These are phyloP conservation scores for Pelargonium myrrhifolium DNA, from an alignment of 441 rosid species.

Conservation along the genomic window DNA sequence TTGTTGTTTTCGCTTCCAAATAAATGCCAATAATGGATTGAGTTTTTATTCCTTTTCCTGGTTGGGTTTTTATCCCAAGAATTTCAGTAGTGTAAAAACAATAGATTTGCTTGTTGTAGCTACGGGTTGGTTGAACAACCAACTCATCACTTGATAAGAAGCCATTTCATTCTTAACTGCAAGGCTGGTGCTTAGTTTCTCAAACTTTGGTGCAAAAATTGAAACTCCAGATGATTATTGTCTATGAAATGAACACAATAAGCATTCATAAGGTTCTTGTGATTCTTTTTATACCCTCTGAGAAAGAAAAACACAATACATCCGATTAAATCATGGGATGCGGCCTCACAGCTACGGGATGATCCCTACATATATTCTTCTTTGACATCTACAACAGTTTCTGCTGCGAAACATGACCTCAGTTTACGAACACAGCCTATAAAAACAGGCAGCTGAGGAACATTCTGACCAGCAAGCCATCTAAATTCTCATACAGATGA, in stretches of 20 bases:
- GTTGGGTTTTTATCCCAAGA: no score
- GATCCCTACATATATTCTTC: conserved; percentile 18
- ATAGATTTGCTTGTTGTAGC: neutral
- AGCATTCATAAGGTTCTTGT: conserved; percentile 15
- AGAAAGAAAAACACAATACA: neutral
- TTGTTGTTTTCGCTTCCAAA: conserved; percentile 12
- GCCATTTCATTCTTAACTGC: neutral
- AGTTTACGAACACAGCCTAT: conserved; percentile 8
- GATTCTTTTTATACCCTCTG: conserved; percentile 21
- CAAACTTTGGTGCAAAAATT: neutral
- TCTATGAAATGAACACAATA: neutral
- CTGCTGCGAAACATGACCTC: conserved; percentile 11
- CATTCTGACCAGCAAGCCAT: no score
- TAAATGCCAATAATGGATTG: conserved; percentile 6
- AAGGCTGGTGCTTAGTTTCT: neutral
- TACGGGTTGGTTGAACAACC: neutral
- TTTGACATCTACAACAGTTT: neutral
- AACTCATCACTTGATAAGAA: neutral
- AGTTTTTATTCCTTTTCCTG: no score
- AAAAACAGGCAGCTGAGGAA: no score
- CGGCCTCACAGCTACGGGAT: conserved; percentile 22
- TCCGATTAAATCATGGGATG: conserved; percentile 1
- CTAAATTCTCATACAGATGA: neutral
- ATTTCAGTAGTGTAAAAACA: no score
- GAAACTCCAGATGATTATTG: neutral